These are phyloP conservation scores for Umbelopsis sp. DNA, from an alignment of 192 early-diverging fungal genomes.

Conservation along the genomic window DNA sequence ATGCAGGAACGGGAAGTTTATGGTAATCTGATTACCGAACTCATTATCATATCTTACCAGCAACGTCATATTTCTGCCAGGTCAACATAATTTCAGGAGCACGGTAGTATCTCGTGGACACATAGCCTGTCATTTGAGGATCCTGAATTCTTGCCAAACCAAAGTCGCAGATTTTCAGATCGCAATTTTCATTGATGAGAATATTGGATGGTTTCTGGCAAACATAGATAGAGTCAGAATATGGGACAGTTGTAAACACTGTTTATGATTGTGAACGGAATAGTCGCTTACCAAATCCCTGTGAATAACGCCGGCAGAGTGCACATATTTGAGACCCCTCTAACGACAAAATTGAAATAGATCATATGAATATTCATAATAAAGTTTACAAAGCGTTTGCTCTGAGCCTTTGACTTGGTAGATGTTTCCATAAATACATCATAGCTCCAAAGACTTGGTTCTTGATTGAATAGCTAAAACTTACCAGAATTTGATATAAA, in stretches of 20 bases:
- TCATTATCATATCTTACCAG: conserved; percentile 37
- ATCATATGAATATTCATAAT: too few species aligned
- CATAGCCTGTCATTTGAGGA: conserved; percentile 97
- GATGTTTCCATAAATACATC: too few species aligned
- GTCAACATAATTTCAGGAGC: conserved; percentile 99
- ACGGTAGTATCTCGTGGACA: conserved; percentile 96
- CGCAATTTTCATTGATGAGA: conserved; percentile 97
- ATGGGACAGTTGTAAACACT: neutral
- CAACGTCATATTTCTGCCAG: conserved; percentile 96
- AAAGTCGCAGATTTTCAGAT: conserved; percentile 98
- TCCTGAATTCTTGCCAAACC: conserved; percentile 94
- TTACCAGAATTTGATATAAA: conserved; percentile 90
- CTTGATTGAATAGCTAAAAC: conserved; percentile 22
- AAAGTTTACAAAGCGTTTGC: too few species aligned
- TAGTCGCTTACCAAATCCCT: conserved; percentile 82
- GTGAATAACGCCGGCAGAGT: conserved; percentile 94
- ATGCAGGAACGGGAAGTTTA: too few species aligned
- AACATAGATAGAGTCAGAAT: neutral
- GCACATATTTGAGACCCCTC: conserved; percentile 91
- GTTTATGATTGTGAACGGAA: neutral
- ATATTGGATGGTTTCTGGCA: conserved; percentile 90
- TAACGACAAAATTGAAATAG: neutral
- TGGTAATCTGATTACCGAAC: too few species aligned
- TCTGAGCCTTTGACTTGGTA: too few species aligned
- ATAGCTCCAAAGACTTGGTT: too few species aligned